phyloP scores from a whole-genome alignment of 2,329 filamentous ascomycete species.

The Aspergillus neoniger region DNA sequence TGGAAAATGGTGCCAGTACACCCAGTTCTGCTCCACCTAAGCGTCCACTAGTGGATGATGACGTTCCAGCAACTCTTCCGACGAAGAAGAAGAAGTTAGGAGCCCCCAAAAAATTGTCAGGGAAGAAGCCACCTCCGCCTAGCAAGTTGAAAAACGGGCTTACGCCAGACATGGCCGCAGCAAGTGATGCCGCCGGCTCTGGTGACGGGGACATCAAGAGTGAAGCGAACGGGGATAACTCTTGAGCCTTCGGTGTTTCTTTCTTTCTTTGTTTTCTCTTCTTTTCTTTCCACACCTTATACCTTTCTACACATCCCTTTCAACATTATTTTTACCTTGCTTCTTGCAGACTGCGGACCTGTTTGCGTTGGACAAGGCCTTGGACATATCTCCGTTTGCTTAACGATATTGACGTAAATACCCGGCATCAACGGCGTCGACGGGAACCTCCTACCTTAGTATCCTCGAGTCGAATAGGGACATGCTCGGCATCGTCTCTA shows the following conservation, averaged over 20 bases:
- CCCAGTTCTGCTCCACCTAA: slow-evolving; percentile 37
- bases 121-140: slow-evolving; percentile 40
- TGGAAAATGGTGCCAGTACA: slow-evolving; percentile 47
- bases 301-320: background rate
- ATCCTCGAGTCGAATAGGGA: slow-evolving; percentile 24
- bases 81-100: slow-evolving; percentile 52
- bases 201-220: slow-evolving; percentile 38
- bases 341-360: slow-evolving; percentile 13
- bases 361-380: slow-evolving; percentile 15
- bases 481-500: slow-evolving; percentile 24
- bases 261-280: background rate
- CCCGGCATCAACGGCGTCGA: slow-evolving; percentile 31
- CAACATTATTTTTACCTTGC: background rate
- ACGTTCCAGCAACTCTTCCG: slow-evolving; percentile 47
- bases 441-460: slow-evolving; percentile 19
- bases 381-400: slow-evolving; percentile 23
- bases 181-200: slow-evolving; percentile 27
- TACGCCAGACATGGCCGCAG: slow-evolving; percentile 36
- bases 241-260: slow-evolving; percentile 9
- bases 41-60: slow-evolving; percentile 42
- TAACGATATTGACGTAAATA: slow-evolving; percentile 33
- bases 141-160: slow-evolving; percentile 46
- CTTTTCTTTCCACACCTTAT: background rate
- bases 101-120: slow-evolving; percentile 38
- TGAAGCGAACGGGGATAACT: slow-evolving; percentile 36